A percentile compares a stretch with the other conserved stretches of the same genome.
phyloP scores from a whole-genome alignment of 768 basidiomycete species.

The Lactarius vividus region DNA sequence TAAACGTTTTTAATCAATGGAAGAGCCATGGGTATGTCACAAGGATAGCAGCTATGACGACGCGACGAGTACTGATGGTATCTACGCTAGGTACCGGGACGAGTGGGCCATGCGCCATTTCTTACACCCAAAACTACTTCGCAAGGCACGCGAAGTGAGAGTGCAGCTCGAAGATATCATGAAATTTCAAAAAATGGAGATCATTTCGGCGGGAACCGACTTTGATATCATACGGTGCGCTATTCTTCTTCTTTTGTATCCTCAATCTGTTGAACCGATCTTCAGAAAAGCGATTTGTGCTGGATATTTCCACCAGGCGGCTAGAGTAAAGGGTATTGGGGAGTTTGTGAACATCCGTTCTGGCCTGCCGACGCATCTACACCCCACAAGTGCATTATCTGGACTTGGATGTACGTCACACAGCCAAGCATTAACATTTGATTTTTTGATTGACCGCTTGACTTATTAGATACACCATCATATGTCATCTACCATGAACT shows the following conservation, averaged over 20 bases:
- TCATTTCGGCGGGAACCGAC: slow-evolving; percentile 89
- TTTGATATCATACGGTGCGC: slow-evolving; percentile 82
- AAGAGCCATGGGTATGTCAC: slow-evolving; percentile 81
- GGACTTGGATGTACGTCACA: slow-evolving; percentile 81
- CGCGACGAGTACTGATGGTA: slow-evolving; percentile 1
- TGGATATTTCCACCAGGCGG: slow-evolving; percentile 99
- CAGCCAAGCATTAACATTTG: not conserved
- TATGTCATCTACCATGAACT: slow-evolving; percentile 98
- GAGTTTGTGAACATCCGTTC: slow-evolving; percentile 98
- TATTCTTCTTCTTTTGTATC: not conserved
- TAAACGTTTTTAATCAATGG: slow-evolving; percentile 99
- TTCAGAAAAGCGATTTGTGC: slow-evolving; percentile 92
- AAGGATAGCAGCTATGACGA: not conserved
- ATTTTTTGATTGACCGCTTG: slow-evolving; percentile 10
- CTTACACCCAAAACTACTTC: slow-evolving; percentile 90
- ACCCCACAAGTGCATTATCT: slow-evolving; percentile 95
- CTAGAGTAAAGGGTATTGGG: slow-evolving; percentile 96
- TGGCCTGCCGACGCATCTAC: slow-evolving; percentile 90
- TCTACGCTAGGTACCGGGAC: slow-evolving; percentile 68
- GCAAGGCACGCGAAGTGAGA: slow-evolving; percentile 94
- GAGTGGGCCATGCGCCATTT: slow-evolving; percentile 96
- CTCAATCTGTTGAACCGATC: not conserved
- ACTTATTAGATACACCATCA: slow-evolving; percentile 76
- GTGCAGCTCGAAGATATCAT: slow-evolving; percentile 97
- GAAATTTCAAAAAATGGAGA: slow-evolving; percentile 97